Evolutionary conservation across 306 rosid genomes (phyloP).

Genomic region (Urtica urens): DNA sequence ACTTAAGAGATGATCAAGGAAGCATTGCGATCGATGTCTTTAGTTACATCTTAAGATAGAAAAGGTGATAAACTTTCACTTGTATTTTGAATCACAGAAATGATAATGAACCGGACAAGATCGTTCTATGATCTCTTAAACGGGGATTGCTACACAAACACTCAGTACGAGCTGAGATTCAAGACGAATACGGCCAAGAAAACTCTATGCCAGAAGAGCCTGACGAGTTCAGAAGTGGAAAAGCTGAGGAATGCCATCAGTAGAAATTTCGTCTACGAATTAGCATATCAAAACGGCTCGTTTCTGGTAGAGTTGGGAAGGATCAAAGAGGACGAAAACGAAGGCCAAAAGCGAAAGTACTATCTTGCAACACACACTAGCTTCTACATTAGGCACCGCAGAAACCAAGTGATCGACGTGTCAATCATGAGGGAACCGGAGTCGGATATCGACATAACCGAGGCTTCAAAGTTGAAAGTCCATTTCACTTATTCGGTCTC

Average conservation of each 20-base stretch:
- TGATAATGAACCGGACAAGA: background rate
- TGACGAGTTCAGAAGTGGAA: background rate
- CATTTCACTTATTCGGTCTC: slow-evolving; percentile 3
- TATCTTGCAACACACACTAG: background rate
- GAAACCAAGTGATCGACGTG: background rate
- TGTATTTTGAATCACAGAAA: background rate
- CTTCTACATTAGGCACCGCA: background rate
- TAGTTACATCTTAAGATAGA: background rate
- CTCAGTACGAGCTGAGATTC: background rate
- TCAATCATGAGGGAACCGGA: background rate
- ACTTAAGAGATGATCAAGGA: background rate
- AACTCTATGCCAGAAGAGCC: slow-evolving; percentile 1
- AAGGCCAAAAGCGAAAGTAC: background rate
- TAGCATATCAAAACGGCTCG: background rate
- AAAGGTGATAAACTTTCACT: background rate
- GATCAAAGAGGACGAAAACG: background rate
- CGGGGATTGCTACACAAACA: background rate
- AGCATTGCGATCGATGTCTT: background rate
- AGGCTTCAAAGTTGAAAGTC: background rate
- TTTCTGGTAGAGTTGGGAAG: background rate
- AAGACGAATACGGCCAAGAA: background rate
- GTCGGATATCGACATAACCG: background rate
- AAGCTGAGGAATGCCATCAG: background rate
- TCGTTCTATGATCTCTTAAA: background rate
- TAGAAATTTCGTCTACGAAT: background rate